phyloP scores from a whole-genome alignment of 1,139 yeast genomes.

The Williopsis jadinii region DNA sequence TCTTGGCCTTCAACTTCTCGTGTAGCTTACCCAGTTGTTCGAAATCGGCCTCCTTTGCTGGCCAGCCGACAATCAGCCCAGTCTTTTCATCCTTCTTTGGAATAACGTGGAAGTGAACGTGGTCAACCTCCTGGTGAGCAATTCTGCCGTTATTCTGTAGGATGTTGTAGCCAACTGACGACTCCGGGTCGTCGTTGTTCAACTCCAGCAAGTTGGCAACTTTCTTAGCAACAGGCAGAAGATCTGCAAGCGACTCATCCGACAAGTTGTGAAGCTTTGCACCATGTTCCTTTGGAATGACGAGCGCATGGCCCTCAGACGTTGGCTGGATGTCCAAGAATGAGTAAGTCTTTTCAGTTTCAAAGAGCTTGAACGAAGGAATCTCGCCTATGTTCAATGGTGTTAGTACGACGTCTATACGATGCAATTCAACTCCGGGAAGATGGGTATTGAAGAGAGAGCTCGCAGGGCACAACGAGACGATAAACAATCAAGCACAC shows the following conservation, averaged over 20 bases:
- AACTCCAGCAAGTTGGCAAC: conserved; percentile 64
- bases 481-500: no score
- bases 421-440: no score
- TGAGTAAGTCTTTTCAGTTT: conserved; percentile 71
- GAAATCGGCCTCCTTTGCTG: conserved; percentile 69
- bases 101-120: conserved; percentile 93
- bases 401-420: background rate
- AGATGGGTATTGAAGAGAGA: no score
- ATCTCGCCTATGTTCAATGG: conserved; percentile 53
- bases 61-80: conserved; percentile 90
- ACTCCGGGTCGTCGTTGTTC: conserved; percentile 57
- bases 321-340: conserved; percentile 93
- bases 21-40: conserved; percentile 63
- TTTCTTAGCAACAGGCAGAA: conserved; percentile 82
- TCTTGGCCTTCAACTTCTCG: conserved; percentile 49
- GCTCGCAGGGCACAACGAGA: no score
- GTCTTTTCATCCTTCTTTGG: conserved; percentile 69
- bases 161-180: conserved; percentile 70
- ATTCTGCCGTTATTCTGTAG: conserved; percentile 89
- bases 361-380: conserved; percentile 83
- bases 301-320: conserved; percentile 77
- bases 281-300: conserved; percentile 90
- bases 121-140: conserved; percentile 93
- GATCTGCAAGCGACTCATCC: conserved; percentile 78
- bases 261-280: conserved; percentile 88